phyloP scores from a whole-genome alignment of 106 monocot genomes.

The Dactylorhiza incarnata region DNA sequence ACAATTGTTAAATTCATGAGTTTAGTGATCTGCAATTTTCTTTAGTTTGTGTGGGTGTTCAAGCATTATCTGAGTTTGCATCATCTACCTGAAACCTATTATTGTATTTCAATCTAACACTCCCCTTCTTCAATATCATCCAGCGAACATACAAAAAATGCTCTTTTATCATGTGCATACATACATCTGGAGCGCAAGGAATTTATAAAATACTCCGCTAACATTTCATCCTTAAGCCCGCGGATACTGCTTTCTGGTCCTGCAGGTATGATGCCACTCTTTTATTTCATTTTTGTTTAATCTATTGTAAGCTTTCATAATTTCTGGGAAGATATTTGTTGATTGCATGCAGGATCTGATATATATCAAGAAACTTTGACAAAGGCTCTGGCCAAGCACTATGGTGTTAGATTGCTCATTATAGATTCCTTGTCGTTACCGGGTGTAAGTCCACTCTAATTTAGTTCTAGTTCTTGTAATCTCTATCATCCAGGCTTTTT shows the following conservation, averaged over 20 bases:
- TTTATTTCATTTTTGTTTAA: constrained; percentile 3
- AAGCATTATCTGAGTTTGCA: too few relatives aligned
- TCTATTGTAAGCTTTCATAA: constrained; percentile 7
- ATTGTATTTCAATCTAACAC: constrained; percentile 1
- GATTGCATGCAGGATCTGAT: constrained; percentile 70
- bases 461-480: not conserved
- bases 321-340: not conserved
- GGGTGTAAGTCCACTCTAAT: constrained; percentile 47
- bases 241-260: constrained; percentile 85
- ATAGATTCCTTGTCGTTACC: constrained; percentile 62
- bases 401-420: constrained; percentile 69
- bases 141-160: constrained; percentile 82
- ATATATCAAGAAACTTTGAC: constrained; percentile 83
- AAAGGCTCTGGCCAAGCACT: constrained; percentile 77
- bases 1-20: too few relatives aligned
- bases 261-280: constrained; percentile 34
- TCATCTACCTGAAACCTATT: too few relatives aligned
- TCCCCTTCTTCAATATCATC: constrained; percentile 7
- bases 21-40: too few relatives aligned
- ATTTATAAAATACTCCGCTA: constrained; percentile 55
- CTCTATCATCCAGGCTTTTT: not conserved
- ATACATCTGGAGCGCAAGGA: constrained; percentile 87
- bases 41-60: too few relatives aligned
- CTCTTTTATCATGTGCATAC: constrained; percentile 68
- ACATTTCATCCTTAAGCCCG: constrained; percentile 67